Evolutionary conservation across 2,329 filamentous ascomycete species (phyloP).

Genomic region (Phyllosticta citriasiana): DNA sequence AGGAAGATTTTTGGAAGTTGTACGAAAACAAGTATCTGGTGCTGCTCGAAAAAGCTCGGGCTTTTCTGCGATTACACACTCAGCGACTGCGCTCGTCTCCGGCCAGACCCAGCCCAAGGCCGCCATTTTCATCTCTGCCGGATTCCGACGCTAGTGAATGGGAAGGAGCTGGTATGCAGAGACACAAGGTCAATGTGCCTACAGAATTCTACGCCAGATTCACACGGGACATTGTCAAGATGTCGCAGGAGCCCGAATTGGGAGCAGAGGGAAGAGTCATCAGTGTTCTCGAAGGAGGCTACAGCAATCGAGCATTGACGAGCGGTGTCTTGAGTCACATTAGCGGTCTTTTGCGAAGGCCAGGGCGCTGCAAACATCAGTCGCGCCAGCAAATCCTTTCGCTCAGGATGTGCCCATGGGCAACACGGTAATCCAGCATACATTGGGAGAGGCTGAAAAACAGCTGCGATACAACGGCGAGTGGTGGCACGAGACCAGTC

Average conservation of each 20-base stretch:
- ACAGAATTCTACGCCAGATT: conserved; percentile 94
- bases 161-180: conserved; percentile 87
- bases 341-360: conserved; percentile 68
- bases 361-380: conserved; percentile 12
- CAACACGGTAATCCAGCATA: conserved; percentile 44
- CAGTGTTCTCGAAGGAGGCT: conserved; percentile 91
- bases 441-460: conserved; percentile 17
- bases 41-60: conserved; percentile 70
- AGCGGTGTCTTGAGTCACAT: conserved; percentile 87
- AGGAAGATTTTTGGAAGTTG: conserved; percentile 77
- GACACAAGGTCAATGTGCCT: conserved; percentile 89
- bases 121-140: conserved; percentile 89
- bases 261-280: conserved; percentile 75
- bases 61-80: conserved; percentile 65
- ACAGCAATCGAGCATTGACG: conserved; percentile 81
- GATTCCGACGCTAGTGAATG: conserved; percentile 93
- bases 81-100: conserved; percentile 49
- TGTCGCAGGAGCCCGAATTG: conserved; percentile 71
- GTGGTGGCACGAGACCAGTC: conserved; percentile 34
- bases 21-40: conserved; percentile 71
- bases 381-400: background rate
- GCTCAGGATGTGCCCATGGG: conserved; percentile 28
- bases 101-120: conserved; percentile 60
- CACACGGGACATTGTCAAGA: conserved; percentile 69
- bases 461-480: conserved; percentile 26